Conservation (phyloP, 495 filamentous ascomycete genomes). For the Tuber brumale region DNA sequence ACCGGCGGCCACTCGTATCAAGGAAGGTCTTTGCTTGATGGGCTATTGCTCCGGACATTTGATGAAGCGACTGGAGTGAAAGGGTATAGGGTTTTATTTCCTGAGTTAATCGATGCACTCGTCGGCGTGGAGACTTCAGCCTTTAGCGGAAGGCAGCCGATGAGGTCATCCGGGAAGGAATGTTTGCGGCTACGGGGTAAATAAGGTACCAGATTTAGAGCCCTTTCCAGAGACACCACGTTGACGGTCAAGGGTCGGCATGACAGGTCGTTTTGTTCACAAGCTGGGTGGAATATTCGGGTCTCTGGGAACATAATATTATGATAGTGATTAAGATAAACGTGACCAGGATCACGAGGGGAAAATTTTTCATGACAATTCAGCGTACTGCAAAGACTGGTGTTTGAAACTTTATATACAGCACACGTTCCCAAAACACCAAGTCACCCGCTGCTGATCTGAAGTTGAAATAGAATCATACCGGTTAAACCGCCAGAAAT, state of each 20-base stretch:
- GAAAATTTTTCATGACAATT: neutral
- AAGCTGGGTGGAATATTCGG: no score
- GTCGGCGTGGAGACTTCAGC: neutral
- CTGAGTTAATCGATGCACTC: neutral
- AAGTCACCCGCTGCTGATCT: neutral
- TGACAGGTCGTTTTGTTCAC: neutral
- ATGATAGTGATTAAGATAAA: neutral
- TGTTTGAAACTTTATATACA: neutral
- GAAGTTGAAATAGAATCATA: neutral
- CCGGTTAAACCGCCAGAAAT: neutral
- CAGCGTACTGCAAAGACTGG: neutral
- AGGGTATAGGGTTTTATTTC: conserved; percentile 8
- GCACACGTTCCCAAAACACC: neutral
- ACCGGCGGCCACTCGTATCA: conserved; percentile 24
- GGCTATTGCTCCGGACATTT: conserved; percentile 24
- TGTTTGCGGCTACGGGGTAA: conserved; percentile 11
- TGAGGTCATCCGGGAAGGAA: conserved; percentile 31
- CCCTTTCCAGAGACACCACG: neutral
- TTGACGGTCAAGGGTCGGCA: neutral
- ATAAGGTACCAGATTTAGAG: neutral
- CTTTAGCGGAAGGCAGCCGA: neutral
- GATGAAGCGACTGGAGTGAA: neutral
- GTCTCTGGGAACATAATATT: no score
- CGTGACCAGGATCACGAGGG: neutral
- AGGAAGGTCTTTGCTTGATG: conserved; percentile 22